These are phyloP conservation scores for Lactarius quietus DNA, from an alignment of 768 basidiomycete species.

Conservation along the genomic window DNA sequence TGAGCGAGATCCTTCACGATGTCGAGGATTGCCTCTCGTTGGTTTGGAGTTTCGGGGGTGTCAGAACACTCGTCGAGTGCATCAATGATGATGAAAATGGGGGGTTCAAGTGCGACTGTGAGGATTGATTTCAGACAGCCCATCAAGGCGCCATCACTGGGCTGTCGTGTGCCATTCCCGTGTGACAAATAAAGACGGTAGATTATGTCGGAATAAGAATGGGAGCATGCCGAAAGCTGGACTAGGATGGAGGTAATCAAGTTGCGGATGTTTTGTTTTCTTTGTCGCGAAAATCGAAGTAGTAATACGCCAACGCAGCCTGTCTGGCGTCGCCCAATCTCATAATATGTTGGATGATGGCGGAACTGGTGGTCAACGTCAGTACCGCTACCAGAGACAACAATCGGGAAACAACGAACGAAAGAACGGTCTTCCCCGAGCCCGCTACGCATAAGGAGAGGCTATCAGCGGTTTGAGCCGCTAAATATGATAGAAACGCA, in stretches of 20 bases:
- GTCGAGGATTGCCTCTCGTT: not conserved
- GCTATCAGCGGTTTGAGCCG: not conserved
- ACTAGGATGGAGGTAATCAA: not conserved
- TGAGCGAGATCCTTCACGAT: constrained; percentile 1
- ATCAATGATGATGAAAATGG: not conserved
- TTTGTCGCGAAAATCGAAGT: constrained; percentile 8
- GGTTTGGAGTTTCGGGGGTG: not conserved
- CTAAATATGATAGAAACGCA: not conserved
- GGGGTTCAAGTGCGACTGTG: not conserved
- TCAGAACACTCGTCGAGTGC: constrained; percentile 7
- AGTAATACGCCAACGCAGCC: constrained; percentile 2
- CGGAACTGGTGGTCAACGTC: not conserved
- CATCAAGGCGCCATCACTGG: not conserved
- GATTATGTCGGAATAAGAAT: not conserved
- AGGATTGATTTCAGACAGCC: not conserved
- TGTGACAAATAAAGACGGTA: not conserved
- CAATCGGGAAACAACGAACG: not conserved
- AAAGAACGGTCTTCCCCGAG: constrained; percentile 4
- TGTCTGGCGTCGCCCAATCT: not conserved
- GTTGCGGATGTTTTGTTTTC: not conserved
- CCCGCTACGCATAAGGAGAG: not conserved
- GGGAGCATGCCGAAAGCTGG: not conserved
- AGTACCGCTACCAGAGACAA: not conserved
- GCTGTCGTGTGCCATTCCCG: not conserved
- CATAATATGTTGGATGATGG: not conserved